Percentiles rank a stretch among this genome's conserved stretches.
phyloP scores from a whole-genome alignment of 257 asterid genomes.

The Cruciata laevipes region DNA sequence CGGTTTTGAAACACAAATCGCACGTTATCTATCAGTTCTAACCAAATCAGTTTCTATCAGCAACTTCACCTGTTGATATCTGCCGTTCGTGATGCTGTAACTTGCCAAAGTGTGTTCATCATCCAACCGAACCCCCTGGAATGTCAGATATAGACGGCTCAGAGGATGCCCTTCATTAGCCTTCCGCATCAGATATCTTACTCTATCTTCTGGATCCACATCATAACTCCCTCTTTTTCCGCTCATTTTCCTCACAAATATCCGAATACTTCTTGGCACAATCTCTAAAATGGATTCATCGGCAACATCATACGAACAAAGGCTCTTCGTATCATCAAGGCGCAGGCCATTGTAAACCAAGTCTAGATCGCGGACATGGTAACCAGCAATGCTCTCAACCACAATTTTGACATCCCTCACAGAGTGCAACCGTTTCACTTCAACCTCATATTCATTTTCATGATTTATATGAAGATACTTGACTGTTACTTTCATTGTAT shows the following conservation, averaged over 20 bases:
- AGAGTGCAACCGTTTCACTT: constrained; percentile 15
- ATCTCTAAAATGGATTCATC: constrained; percentile 14
- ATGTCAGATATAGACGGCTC: constrained; percentile 10
- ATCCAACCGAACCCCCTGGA: constrained; percentile 10
- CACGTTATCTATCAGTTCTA: no score
- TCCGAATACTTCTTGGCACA: constrained; percentile 3
- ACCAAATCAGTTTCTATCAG: not conserved
- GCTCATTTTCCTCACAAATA: constrained; percentile 6
- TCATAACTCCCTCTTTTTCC: constrained; percentile 2
- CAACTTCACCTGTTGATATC: not conserved
- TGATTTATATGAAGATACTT: not conserved
- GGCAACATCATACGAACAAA: constrained; percentile 9
- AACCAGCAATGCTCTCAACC: constrained; percentile 19
- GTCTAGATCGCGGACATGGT: not conserved
- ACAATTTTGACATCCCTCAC: constrained; percentile 14
- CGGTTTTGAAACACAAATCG: no score
- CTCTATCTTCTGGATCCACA: constrained; percentile 6
- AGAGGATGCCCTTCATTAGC: constrained; percentile 7
- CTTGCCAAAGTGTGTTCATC: constrained; percentile 17
- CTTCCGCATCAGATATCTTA: constrained; percentile 14
- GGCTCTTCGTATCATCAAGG: constrained; percentile 11
- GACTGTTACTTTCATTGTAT: constrained; percentile 10
- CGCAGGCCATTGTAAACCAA: constrained; percentile 7
- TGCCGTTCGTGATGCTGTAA: constrained; percentile 12
- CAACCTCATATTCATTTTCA: constrained; percentile 9